Conservation (phyloP, 225 moss, liverwort and hornwort species). For the Thuidium tamariscinum region DNA sequence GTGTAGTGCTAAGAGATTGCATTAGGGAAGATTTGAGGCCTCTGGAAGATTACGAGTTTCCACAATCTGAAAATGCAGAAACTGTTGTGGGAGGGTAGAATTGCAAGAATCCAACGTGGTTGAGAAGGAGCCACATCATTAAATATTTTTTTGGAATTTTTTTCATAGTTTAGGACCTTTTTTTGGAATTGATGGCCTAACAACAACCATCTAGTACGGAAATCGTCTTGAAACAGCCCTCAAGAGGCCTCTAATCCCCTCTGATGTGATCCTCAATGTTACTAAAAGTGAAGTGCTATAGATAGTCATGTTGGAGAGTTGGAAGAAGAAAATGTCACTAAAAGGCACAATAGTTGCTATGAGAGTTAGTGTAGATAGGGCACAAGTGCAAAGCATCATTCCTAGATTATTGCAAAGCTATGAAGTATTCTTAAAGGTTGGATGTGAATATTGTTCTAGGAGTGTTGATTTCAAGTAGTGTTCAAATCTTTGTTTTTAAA, state of each 20-base stretch:
- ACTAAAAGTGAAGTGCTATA: neutral
- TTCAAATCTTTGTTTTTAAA: neutral
- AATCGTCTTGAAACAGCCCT: too few relatives aligned
- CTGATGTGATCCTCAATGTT: fast-evolving
- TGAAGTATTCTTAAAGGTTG: neutral
- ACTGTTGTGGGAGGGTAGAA: too few relatives aligned
- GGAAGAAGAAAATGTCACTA: neutral
- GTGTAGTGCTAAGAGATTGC: fast-evolving
- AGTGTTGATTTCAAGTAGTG: neutral
- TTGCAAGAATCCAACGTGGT: too few relatives aligned
- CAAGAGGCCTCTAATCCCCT: too few relatives aligned
- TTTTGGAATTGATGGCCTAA: too few relatives aligned
- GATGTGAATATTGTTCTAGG: fast-evolving
- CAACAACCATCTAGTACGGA: too few relatives aligned
- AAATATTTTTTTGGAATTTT: too few relatives aligned
- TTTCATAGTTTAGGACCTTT: too few relatives aligned
- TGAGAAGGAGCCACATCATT: too few relatives aligned
- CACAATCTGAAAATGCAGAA: too few relatives aligned
- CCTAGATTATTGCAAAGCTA: neutral
- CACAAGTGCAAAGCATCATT: neutral
- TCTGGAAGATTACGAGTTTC: too few relatives aligned
- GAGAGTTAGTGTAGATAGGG: fast-evolving
- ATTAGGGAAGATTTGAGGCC: too few relatives aligned
- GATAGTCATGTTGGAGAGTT: fast-evolving
- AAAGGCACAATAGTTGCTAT: fast-evolving